These are phyloP conservation scores for Yarrowia sp. DNA, from an alignment of 805 yeast species.

Conservation along the genomic window DNA sequence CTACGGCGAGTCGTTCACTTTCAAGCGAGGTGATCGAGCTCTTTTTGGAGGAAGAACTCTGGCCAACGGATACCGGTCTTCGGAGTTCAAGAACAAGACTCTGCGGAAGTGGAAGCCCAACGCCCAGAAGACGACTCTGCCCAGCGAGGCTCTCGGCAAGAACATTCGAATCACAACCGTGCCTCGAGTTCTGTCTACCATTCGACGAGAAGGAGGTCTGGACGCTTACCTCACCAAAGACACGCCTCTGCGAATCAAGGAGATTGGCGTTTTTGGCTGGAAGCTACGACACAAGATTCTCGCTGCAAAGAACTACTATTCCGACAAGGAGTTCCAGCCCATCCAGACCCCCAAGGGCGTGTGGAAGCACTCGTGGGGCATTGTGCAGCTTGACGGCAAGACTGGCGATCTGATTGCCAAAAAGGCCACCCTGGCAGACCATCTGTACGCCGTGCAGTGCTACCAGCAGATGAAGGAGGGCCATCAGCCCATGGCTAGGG, in stretches of 20 bases:
- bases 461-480: conserved; percentile 22
- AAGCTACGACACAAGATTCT: conserved; percentile 73
- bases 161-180: conserved; percentile 60
- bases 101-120: conserved; percentile 79
- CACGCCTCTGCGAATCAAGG: conserved; percentile 84
- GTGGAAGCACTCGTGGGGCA: conserved; percentile 24
- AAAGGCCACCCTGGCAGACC: conserved; percentile 17
- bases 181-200: conserved; percentile 78
- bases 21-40: conserved; percentile 83
- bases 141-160: conserved; percentile 75
- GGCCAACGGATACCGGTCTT: conserved; percentile 69
- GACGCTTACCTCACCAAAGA: conserved; percentile 86
- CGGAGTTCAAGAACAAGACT: conserved; percentile 72
- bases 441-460: conserved; percentile 11
- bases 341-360: neutral
- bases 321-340: conserved; percentile 16
- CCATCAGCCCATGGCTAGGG: conserved; percentile 10
- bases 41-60: conserved; percentile 85
- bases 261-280: conserved; percentile 93
- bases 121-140: conserved; percentile 66
- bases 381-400: neutral
- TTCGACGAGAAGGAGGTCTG: conserved; percentile 91
- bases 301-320: conserved; percentile 28
- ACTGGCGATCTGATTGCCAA: conserved; percentile 2
- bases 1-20: conserved; percentile 72